A percentile compares a stretch with the other conserved stretches of the same genome.
Evolutionary conservation across 2,329 filamentous ascomycete species (phyloP).

Genomic region (Arthrinium phaeospermum): DNA sequence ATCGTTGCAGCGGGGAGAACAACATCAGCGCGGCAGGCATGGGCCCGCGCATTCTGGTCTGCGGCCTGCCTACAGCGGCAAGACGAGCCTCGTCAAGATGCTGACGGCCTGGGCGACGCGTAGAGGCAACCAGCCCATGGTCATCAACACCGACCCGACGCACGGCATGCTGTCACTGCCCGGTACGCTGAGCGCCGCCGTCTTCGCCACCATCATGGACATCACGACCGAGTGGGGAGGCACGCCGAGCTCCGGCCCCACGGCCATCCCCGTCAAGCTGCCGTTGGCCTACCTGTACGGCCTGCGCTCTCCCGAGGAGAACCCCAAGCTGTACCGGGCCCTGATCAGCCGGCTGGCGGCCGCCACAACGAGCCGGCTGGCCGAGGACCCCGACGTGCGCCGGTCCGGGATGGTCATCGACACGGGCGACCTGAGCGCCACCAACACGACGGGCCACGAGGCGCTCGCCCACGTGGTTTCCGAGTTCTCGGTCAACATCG

Average conservation of each 20-base stretch:
- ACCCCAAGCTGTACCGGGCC: conserved; percentile 73
- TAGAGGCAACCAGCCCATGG: conserved; percentile 74
- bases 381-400: conserved; percentile 74
- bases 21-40: conserved; percentile 39
- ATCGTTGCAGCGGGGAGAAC: conserved; percentile 39
- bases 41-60: conserved; percentile 83
- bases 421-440: conserved; percentile 69
- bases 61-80: conserved; percentile 79
- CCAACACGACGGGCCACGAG: conserved; percentile 73
- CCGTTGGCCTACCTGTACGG: conserved; percentile 92
- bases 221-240: conserved; percentile 82
- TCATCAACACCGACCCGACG: conserved; percentile 83
- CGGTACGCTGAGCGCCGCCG: conserved; percentile 84
- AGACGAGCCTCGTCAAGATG: conserved; percentile 80
- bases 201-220: conserved; percentile 86
- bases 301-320: conserved; percentile 72
- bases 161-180: conserved; percentile 81
- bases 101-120: conserved; percentile 81
- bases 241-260: conserved; percentile 89
- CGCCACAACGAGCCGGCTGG: conserved; percentile 76
- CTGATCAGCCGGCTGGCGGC: conserved; percentile 79
- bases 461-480: conserved; percentile 76
- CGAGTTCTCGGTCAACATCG: conserved; percentile 71
- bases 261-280: conserved; percentile 85
- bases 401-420: conserved; percentile 85